Evolutionary conservation across 2,329 filamentous ascomycete species (phyloP).

Genomic region (Neodidymelliopsis sp.): DNA sequence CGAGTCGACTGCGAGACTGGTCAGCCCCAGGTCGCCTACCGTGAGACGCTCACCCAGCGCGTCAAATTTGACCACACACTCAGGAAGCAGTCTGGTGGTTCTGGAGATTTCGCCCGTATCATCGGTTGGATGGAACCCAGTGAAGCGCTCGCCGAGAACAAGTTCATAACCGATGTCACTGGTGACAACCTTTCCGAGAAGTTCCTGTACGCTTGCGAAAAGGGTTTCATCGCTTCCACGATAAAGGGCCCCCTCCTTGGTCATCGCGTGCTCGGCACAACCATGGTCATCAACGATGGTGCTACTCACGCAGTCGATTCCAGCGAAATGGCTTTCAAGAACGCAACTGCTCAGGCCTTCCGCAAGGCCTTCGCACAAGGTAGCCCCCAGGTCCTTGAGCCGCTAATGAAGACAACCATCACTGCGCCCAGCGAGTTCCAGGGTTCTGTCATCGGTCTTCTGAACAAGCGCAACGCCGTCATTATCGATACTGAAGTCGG

Average conservation of each 20-base stretch:
- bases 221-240: constrained; percentile 86
- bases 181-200: constrained; percentile 95
- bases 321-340: constrained; percentile 94
- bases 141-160: constrained; percentile 73
- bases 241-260: constrained; percentile 89
- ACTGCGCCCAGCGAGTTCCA: constrained; percentile 98
- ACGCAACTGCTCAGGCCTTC: constrained; percentile 95
- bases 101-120: constrained; percentile 94
- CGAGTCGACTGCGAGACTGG: constrained; percentile 95
- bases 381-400: constrained; percentile 86
- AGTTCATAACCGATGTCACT: constrained; percentile 85
- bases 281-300: constrained; percentile 94
- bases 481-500: constrained; percentile 97
- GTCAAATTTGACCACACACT: constrained; percentile 91
- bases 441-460: constrained; percentile 88
- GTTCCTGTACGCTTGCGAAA: constrained; percentile 91
- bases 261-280: constrained; percentile 87
- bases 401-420: constrained; percentile 97
- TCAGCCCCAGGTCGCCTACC: constrained; percentile 94
- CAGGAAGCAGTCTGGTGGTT: constrained; percentile 94
- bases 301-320: constrained; percentile 98
- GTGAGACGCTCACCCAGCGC: constrained; percentile 84
- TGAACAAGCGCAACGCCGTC: constrained; percentile 96
- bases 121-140: constrained; percentile 91
- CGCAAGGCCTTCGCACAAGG: constrained; percentile 87